Base-by-base conservation (phyloP, 2,329 filamentous ascomycete species). In the Plectosphaerella sp. region DNA sequence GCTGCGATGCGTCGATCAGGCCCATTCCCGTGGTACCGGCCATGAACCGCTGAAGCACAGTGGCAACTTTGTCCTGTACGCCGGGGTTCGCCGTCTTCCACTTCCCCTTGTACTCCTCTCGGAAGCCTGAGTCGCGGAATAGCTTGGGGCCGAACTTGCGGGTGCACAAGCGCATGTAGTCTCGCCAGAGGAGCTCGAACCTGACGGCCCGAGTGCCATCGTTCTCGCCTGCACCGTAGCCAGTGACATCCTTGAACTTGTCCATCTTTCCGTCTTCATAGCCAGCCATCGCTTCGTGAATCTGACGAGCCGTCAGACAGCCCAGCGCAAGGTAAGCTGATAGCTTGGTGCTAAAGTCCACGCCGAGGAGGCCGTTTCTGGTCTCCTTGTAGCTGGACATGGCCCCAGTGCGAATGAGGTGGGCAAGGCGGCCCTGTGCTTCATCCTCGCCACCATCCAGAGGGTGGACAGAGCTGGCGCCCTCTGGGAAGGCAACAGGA, bases 141-240 rank as follows among this genome's bases (percentile, higher is more conserved):
- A 93, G 76, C 20, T 79, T 80, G 15, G 67, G 62, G 1, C 81
- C 79, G 56, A 88, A 91, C 60, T 92, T 92, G 33, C 78, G 77
- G 6, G 83, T 85, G 62, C 86, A 90, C 0, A 93, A 77, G 1
- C 87, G 78, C 85, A 93, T 91, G 61, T 92, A 93, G 61, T 93
- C 89, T 41, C 89, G 74, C 88, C 87, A 91, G 0, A 93, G 67
- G 0, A 94, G 72, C 62, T 93, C 88, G 52, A 89, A 86, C 0
- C 89, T 80, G 1, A 93, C 78, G 0, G 76, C 80, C 35, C 79
- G 79, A 0, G 87, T 91, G 1, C 89, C 88, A 28, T 82, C 80
- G 49, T 87, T 91, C 64, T 91, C 86, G 0, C 88, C 88, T 48
- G 83, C 67, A 1, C 83, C 86, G 52, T 84, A 91, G 0, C 86